Conservation (phyloP, 306 rosid species). For the Vigna trinervia region DNA sequence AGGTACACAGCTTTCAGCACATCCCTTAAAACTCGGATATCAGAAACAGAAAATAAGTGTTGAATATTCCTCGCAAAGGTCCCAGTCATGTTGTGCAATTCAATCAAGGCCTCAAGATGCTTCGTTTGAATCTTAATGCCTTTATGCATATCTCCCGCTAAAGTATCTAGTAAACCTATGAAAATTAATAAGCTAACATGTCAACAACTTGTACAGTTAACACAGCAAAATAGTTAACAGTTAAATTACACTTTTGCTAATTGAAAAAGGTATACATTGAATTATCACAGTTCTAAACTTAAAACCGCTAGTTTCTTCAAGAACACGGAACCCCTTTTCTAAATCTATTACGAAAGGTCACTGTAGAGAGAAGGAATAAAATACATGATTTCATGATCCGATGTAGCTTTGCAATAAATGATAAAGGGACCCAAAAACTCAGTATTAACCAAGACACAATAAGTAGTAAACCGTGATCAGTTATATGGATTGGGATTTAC, state of each 20-base stretch:
- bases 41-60: slow-evolving; percentile 89
- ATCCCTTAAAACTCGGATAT: slow-evolving; percentile 72
- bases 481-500: not conserved
- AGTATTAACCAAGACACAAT: slow-evolving; percentile 2
- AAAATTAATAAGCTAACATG: slow-evolving; percentile 42
- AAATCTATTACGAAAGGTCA: slow-evolving; percentile 22
- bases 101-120: slow-evolving; percentile 91
- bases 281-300: slow-evolving; percentile 24
- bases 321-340: not conserved
- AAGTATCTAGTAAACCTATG: slow-evolving; percentile 83
- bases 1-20: slow-evolving; percentile 80
- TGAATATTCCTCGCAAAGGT: slow-evolving; percentile 95
- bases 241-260: not conserved
- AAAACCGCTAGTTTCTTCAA: slow-evolving; percentile 11
- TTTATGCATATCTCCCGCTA: slow-evolving; percentile 97
- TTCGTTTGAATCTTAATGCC: slow-evolving; percentile 91
- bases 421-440: slow-evolving; percentile 24
- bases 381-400: not conserved
- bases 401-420: not conserved
- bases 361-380: not conserved
- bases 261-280: slow-evolving; percentile 29
- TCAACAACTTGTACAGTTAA: slow-evolving; percentile 29
- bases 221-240: slow-evolving; percentile 15
- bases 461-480: not conserved
- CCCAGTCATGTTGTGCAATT: slow-evolving; percentile 90